These are phyloP conservation scores for Raphanus hybrid DNA, from an alignment of 441 rosid genomes.

Conservation along the genomic window DNA sequence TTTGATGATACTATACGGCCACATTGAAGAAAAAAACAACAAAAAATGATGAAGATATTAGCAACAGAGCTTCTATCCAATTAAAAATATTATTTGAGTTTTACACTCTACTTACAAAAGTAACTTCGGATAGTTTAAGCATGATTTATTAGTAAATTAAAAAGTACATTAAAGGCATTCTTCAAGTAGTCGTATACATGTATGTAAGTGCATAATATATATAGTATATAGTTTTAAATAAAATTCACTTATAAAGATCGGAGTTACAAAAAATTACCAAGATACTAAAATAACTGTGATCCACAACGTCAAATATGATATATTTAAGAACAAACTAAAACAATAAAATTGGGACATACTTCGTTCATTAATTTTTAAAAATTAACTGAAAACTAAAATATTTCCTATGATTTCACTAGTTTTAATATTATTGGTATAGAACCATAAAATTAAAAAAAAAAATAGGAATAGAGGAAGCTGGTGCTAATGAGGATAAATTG, in stretches of 20 bases:
- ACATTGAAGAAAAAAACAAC: constrained; percentile 7
- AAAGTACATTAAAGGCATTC: neutral
- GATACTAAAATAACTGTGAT: neutral
- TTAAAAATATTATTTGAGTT: neutral
- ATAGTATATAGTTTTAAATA: neutral
- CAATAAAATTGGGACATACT: no score
- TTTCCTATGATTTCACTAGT: neutral
- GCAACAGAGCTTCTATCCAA: constrained; percentile 24
- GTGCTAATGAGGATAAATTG: constrained; percentile 37
- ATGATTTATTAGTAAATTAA: constrained; percentile 4
- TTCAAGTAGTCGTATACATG: neutral
- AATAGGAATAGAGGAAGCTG: constrained; percentile 28
- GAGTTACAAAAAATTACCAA: neutral
- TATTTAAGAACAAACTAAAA: no score
- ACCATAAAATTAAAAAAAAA: neutral
- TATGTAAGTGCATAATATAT: neutral
- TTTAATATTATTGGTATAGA: neutral
- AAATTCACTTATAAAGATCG: neutral
- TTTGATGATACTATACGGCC: constrained; percentile 8
- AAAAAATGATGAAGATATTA: neutral
- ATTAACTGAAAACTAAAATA: neutral
- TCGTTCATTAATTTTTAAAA: no score
- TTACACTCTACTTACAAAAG: neutral
- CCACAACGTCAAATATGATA: neutral
- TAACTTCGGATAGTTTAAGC: constrained; percentile 18